Evolutionary conservation across 208 protist species (phyloP).

Genomic region (Trypanosoma conorhini): DNA sequence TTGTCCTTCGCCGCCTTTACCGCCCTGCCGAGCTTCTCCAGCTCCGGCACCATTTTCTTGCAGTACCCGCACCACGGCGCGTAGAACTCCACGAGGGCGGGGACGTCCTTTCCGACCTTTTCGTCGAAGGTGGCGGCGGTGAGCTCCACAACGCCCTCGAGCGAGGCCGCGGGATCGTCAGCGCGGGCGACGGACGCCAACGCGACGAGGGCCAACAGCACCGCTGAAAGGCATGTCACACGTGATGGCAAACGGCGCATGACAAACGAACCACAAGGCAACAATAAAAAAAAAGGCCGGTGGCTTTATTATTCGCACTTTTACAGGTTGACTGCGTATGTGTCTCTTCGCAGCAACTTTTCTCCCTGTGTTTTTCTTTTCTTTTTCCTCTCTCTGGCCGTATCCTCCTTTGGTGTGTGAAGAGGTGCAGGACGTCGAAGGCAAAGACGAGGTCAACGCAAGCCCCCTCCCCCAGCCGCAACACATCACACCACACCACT

Average conservation of each 20-base stretch:
- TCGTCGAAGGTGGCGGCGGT: conserved; percentile 54
- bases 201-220: conserved; percentile 7
- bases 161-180: conserved; percentile 30
- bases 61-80: conserved; percentile 90
- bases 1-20: conserved; percentile 25
- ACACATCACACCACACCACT: background rate
- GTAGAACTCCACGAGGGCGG: conserved; percentile 91
- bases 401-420: no score
- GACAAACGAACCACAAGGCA: background rate
- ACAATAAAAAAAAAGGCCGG: conserved; percentile 1
- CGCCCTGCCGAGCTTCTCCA: conserved; percentile 23
- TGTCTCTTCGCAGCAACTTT: background rate
- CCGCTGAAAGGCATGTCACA: background rate
- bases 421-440: no score
- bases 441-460: no score
- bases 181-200: conserved; percentile 12
- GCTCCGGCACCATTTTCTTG: conserved; percentile 56
- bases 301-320: background rate
- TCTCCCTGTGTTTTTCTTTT: background rate
- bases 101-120: conserved; percentile 47
- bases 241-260: background rate
- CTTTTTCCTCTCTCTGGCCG: background rate
- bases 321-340: background rate
- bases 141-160: conserved; percentile 48
- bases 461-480: background rate